Evolutionary conservation across 1,284 basidiomycete species (phyloP), one percentile per base, ranked within the genome.

Genomic region (Heimioporus retisporus): DNA sequence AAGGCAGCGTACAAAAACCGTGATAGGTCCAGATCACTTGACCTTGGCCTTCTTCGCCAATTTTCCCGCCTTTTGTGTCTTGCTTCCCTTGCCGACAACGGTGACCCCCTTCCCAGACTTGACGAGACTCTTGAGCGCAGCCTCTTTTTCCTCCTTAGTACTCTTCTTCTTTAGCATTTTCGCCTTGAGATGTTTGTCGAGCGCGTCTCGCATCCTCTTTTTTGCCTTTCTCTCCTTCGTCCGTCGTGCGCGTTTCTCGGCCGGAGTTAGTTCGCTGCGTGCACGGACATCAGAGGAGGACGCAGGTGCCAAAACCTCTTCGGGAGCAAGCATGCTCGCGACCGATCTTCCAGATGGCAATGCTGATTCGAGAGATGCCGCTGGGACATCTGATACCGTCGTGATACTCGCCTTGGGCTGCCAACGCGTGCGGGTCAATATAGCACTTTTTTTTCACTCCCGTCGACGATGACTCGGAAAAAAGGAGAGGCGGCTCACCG

Each of bases 371-470:
- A 99, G 82, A 3, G 90, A 87, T n/a, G 96, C 88, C 1, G 94
- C 91, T 0, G 97, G 89, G 11, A 94, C 84, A 76, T 99, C 97
- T 25, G 93, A 86, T 28, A 99, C 81, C 0, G 96, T 96, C 10
- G 93, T 91, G 75, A 99, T 99, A 1, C 86, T 88, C 3, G 93
- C 93, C 78, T 97, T 98, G 40, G 97, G 96, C 94, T 97, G 44
- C 61, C 35, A 35, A 10, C 35, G 35, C 35, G 35, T 35, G 35
- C 8, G 35, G 8, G 35, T 35, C 35, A 35, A 35, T 10, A 35
- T 35, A 10, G 35, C 8, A 10, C 11, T 35, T 35, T 35, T 35
- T 35, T 35, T 35, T 6, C 4, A 35, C 11, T 35, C 11, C 35
- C 6, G 35, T 35, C 35, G 35, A 35, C 35, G 35, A 35, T 35